A percentile compares a stretch with the other conserved stretches of the same genome.
phyloP scores from a whole-genome alignment of 345 rosid genomes.

The Eutrema heterophyllum region DNA sequence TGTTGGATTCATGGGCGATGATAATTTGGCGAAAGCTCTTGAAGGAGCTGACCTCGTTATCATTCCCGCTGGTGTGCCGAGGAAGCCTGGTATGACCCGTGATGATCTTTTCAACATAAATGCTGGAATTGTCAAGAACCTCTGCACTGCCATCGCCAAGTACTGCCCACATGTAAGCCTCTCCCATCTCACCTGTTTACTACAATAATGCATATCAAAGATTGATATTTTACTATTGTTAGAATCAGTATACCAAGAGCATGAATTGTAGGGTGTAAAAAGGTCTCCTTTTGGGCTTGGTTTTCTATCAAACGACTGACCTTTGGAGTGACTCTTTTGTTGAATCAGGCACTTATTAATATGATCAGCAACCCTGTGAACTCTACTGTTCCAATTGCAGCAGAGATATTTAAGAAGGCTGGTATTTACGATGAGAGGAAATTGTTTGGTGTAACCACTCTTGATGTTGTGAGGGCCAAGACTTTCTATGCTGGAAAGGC shows the following conservation, averaged over 20 bases:
- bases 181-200: background rate
- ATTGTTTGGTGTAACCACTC: conserved; percentile 79
- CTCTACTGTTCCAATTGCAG: conserved; percentile 73
- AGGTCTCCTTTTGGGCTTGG: background rate
- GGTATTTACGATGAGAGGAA: conserved; percentile 66
- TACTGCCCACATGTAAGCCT: conserved; percentile 49
- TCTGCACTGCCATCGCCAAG: conserved; percentile 52
- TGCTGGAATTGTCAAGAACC: conserved; percentile 46
- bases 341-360: conserved; percentile 53
- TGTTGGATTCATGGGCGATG: conserved; percentile 41
- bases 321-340: background rate
- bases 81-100: conserved; percentile 81
- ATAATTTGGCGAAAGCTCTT: conserved; percentile 35
- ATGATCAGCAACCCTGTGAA: conserved; percentile 88
- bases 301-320: background rate
- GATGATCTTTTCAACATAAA: conserved; percentile 71
- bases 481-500: conserved; percentile 83
- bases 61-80: conserved; percentile 74
- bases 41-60: conserved; percentile 61
- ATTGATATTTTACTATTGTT: too few species aligned
- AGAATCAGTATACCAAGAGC: background rate
- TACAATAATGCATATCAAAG: background rate
- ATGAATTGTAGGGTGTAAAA: background rate
- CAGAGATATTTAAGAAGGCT: conserved; percentile 77
- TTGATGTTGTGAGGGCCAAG: conserved; percentile 79